phyloP scores from a whole-genome alignment of 805 yeast species.

The Nakazawaea wyomingensis region DNA sequence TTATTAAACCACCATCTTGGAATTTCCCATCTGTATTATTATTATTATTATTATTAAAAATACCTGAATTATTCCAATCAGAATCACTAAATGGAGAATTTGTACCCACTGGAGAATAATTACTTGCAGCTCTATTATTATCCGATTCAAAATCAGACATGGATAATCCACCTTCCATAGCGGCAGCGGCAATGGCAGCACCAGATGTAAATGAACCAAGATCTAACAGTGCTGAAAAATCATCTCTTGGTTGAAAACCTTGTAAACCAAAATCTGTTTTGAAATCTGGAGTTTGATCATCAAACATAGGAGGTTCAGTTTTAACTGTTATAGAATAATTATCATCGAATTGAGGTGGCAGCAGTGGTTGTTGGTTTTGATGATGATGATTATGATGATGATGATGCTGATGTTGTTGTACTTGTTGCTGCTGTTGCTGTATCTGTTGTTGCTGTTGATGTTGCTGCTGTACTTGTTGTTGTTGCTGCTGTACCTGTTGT shows the following conservation, averaged over 20 bases:
- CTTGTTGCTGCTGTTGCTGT: not conserved
- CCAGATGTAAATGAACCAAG: constrained; percentile 27
- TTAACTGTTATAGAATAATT: not conserved
- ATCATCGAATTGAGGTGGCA: not conserved
- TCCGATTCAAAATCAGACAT: constrained; percentile 25
- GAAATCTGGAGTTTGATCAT: not conserved
- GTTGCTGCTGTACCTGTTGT: not conserved
- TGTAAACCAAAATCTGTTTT: constrained; percentile 3
- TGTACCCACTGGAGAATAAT: constrained; percentile 8
- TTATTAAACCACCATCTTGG: not conserved
- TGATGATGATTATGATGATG: not conserved
- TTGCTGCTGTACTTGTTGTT: not conserved
- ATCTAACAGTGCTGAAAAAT: constrained; percentile 13
- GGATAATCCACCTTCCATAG: constrained; percentile 24
- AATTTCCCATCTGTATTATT: not conserved
- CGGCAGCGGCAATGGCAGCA: constrained; percentile 25
- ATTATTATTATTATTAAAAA: not conserved
- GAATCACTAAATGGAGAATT: constrained; percentile 13
- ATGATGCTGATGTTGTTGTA: too few relatives aligned
- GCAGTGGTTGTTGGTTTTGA: not conserved
- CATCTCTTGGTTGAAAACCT: constrained; percentile 9
- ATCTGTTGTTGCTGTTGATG: not conserved
- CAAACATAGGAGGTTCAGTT: not conserved
- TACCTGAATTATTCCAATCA: constrained; percentile 7
- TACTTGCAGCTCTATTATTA: constrained; percentile 1